Evolutionary conservation across 1,284 basidiomycete species (phyloP), one percentile per base, ranked within the genome.

Genomic region (Coniferiporia weirii): DNA sequence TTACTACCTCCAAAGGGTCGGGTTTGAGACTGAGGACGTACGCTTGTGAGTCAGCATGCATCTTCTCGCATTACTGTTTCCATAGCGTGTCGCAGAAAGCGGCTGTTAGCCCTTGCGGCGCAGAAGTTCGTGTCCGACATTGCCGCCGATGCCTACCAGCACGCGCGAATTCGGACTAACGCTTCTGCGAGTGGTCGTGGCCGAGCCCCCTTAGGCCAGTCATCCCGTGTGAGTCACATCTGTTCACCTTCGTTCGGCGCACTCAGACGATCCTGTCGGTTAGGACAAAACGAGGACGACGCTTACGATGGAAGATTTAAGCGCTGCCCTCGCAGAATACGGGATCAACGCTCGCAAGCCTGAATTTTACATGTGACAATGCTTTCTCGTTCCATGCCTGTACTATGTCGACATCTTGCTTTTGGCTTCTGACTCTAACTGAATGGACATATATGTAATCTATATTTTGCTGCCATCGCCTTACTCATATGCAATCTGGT

Each of bases 121-220:
- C 97, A 99, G 71, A 99, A 99, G 71, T 99, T 99, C 70, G 89
- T 99, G 46, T 91, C 94, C 10, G 97, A 99, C 71, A 96, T 99
- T 63, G 92, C 96, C 1, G 85, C 92, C 8, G 97, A 99, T 72
- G 95, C 97, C 13, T 99, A 94, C 73, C 95, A 98, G 69, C 97
- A 98, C 72, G 96, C 97, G 3, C 89, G 96, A 27, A 93, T 99
- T 67, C 85, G 97, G 56, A 93, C 88, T 1, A 90, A 89, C 61
- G 88, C 89, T 52, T 67, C 83, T 8, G 81, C 67, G 2, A 64
- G 87, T 52, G 87, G 88, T 40, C 80, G 89, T 27, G 77, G 84
- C 17, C 77, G 89, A 38, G 76, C 80, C 3, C 73, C 81, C 1
- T 67, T 76, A 13, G 85, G 84, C 8, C 78, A 83, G 22, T 79